Evolutionary conservation across 1,139 yeast species (phyloP).

Genomic region (Meyerozyma smithsonii): DNA sequence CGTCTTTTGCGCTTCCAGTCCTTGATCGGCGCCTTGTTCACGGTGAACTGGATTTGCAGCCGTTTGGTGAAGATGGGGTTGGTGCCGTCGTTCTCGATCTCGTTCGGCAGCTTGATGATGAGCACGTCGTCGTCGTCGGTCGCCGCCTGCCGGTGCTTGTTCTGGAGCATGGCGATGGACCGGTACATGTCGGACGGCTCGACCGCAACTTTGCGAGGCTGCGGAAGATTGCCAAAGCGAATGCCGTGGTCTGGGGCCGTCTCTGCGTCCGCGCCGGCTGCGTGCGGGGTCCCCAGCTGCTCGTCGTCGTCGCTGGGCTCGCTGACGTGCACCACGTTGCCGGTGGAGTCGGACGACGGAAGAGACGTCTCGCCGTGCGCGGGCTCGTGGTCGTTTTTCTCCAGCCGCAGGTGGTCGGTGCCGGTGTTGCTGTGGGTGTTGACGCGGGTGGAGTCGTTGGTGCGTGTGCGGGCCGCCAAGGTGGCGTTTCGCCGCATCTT

Average conservation of each 20-base stretch:
- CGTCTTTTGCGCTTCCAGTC: slow-evolving; percentile 11
- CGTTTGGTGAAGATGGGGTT: slow-evolving; percentile 34
- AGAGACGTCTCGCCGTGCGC: neutral
- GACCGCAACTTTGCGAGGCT: slow-evolving; percentile 46
- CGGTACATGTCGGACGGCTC: slow-evolving; percentile 81
- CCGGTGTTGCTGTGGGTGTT: slow-evolving; percentile 36
- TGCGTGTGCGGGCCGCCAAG: slow-evolving; percentile 50
- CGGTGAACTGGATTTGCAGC: slow-evolving; percentile 17
- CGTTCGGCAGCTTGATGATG: slow-evolving; percentile 75
- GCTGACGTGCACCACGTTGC: slow-evolving; percentile 27
- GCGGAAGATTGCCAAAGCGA: slow-evolving; percentile 37
- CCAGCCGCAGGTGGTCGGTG: slow-evolving; percentile 15
- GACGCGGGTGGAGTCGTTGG: slow-evolving; percentile 26
- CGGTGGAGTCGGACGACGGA: slow-evolving; percentile 3
- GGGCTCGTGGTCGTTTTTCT: slow-evolving; percentile 8
- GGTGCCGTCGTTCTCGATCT: slow-evolving; percentile 42
- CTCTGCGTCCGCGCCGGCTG: neutral
- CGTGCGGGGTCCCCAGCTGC: slow-evolving; percentile 10
- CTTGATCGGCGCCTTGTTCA: slow-evolving; percentile 12
- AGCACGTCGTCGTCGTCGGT: slow-evolving; percentile 78
- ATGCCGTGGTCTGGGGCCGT: slow-evolving; percentile 21
- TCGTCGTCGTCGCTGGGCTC: slow-evolving; percentile 37
- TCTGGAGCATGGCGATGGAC: slow-evolving; percentile 75
- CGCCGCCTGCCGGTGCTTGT: slow-evolving; percentile 29
- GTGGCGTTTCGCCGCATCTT: slow-evolving; percentile 80